Evolutionary conservation across 2,329 filamentous ascomycete species (phyloP).

Genomic region (Amauroascus niger): DNA sequence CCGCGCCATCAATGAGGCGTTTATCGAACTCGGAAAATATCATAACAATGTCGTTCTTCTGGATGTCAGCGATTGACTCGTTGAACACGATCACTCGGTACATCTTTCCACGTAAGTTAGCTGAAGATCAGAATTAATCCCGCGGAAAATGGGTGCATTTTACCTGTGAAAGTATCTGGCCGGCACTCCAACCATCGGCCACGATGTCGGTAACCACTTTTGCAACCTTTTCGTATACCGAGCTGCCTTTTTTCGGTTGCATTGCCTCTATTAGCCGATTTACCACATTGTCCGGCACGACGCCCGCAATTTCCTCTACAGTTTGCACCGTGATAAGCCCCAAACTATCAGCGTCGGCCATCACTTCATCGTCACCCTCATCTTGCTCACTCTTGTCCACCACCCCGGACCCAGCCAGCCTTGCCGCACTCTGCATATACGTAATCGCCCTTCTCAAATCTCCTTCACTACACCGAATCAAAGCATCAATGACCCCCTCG

Average conservation of each 20-base stretch:
- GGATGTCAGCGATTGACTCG: constrained; percentile 68
- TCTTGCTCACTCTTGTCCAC: constrained; percentile 38
- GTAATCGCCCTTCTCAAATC: constrained; percentile 95
- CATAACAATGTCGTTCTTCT: constrained; percentile 83
- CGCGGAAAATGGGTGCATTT: constrained; percentile 10
- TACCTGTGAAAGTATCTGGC: constrained; percentile 74
- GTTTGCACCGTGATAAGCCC: constrained; percentile 60
- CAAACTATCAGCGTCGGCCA: constrained; percentile 41
- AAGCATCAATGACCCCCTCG: constrained; percentile 66
- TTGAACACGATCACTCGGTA: constrained; percentile 77
- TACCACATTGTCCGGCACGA: constrained; percentile 71
- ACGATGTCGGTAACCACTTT: constrained; percentile 81
- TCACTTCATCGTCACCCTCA: constrained; percentile 49
- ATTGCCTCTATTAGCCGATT: constrained; percentile 62
- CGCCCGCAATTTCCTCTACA: constrained; percentile 91
- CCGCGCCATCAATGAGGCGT: constrained; percentile 82
- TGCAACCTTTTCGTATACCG: constrained; percentile 63
- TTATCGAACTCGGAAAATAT: constrained; percentile 94
- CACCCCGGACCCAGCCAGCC: constrained; percentile 61
- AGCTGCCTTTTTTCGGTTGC: constrained; percentile 56
- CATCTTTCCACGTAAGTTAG: constrained; percentile 42
- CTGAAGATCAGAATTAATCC: neutral
- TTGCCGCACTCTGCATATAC: constrained; percentile 85
- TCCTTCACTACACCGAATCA: constrained; percentile 83
- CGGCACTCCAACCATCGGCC: constrained; percentile 93